phyloP scores from a whole-genome alignment of 1,284 basidiomycete genomes.

The Moniliophthora roreri region DNA sequence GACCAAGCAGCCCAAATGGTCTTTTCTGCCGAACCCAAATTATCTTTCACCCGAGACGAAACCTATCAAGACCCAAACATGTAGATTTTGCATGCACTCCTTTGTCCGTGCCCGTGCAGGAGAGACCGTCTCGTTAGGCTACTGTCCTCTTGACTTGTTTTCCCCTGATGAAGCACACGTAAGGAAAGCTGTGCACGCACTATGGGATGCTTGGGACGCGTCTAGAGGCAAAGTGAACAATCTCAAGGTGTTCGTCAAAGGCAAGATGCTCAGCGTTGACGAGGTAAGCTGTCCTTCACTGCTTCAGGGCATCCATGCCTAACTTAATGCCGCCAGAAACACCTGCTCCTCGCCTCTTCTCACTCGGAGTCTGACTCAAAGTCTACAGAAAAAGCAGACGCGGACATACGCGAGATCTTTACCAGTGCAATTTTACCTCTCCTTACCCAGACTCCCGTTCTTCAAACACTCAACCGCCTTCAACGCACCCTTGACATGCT shows the following conservation, averaged over 20 bases:
- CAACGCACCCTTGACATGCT: slow-evolving; percentile 81
- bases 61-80: slow-evolving; percentile 66
- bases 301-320: not conserved
- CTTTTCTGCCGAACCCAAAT: slow-evolving; percentile 69
- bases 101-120: slow-evolving; percentile 40
- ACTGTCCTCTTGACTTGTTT: slow-evolving; percentile 88
- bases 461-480: slow-evolving; percentile 58
- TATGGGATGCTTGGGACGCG: slow-evolving; percentile 75
- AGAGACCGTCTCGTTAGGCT: slow-evolving; percentile 46
- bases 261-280: slow-evolving; percentile 43
- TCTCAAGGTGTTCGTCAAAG: slow-evolving; percentile 68
- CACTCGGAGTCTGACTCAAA: slow-evolving; percentile 11
- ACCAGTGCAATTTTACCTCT: slow-evolving; percentile 46
- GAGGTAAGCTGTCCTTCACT: slow-evolving; percentile 46
- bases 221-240: slow-evolving; percentile 74
- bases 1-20: slow-evolving; percentile 85
- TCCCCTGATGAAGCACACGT: slow-evolving; percentile 64
- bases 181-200: slow-evolving; percentile 56
- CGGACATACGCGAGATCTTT: slow-evolving; percentile 41
- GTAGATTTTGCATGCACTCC: slow-evolving; percentile 90
- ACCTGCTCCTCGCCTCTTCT: not conserved
- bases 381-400: slow-evolving; percentile 5
- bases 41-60: slow-evolving; percentile 60
- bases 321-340: not conserved
- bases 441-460: slow-evolving; percentile 53